Base-by-base conservation (phyloP, 371 early-diverging fungal species). In the Thermomucor indicae-seudaticae region DNA sequence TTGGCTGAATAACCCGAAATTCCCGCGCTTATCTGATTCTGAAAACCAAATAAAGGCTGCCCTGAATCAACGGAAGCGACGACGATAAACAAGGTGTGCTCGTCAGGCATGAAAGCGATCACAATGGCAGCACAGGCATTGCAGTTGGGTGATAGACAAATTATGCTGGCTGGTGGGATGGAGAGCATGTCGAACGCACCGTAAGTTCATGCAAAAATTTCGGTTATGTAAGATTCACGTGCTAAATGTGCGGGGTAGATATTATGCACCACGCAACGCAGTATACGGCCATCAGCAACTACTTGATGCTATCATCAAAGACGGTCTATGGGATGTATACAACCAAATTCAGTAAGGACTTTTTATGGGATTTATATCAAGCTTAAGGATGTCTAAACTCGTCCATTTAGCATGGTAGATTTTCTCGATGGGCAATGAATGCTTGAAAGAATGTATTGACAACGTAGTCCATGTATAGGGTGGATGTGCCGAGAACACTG, bases 41-140 rank as follows among this genome's bases (percentile, higher is more conserved):
- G 32, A 7, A 8, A 14, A 0, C 6, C 17, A 7, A 41, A 23
- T 19, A 12, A 40, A 91, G 93, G 58, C 53, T 93, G 64, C 49
- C 82, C 91, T 49, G 80, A 82, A 53, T 70, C 83, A 8, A 89
- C 90, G 20, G 88, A 88, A 37, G 86, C 89, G 22, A 93, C 93
- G 3, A 92, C 95, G 22, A 79, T 96, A 58, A 95, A 95, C 75
- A 95, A 95, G 70, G 94, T 95, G 17, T 97, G 97, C 69, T 95
- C 92, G 7, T 90, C 90, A 5, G 97, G 94, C 19, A 86, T 94
- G 90, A 96, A 97, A 73, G 78, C 91, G 2, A 73, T 89, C 32
- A 88, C 81, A 70, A 51, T 90, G 62, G 90, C 88, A 12, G 64
- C 89, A 6, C 89, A 87, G 57, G 73, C 67, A 46, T 77, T 86